Conservation (phyloP, 2,329 filamentous ascomycete species). For the Botrytis porri region DNA sequence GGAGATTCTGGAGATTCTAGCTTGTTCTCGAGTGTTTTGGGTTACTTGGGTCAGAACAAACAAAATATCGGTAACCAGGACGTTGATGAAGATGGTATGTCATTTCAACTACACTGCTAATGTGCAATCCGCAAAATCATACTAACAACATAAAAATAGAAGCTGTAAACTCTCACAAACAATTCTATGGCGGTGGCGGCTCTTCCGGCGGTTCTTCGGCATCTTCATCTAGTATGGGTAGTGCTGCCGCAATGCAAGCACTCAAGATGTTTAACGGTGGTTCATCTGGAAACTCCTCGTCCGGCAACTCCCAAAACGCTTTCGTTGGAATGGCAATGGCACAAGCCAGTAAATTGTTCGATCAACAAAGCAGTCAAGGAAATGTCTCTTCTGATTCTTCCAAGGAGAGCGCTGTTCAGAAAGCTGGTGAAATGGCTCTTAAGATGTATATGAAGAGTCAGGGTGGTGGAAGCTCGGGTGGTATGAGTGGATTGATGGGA, state of each 20-base stretch:
- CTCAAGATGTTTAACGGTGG: constrained; percentile 73
- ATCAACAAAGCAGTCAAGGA: constrained; percentile 54
- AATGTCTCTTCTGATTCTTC: constrained; percentile 56
- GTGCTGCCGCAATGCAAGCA: constrained; percentile 76
- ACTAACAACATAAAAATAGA: constrained; percentile 43
- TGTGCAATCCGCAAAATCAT: background rate
- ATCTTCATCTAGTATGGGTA: constrained; percentile 58
- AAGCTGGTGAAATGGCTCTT: constrained; percentile 80
- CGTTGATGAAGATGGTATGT: constrained; percentile 53
- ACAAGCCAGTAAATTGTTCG: constrained; percentile 74
- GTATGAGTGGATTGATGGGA: constrained; percentile 46
- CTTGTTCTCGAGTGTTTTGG: constrained; percentile 56
- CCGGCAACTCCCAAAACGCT: constrained; percentile 64
- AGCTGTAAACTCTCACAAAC: constrained; percentile 71
- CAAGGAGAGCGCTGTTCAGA: constrained; percentile 77
- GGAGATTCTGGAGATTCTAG: constrained; percentile 46
- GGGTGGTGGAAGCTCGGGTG: constrained; percentile 45
- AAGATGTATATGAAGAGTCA: constrained; percentile 89
- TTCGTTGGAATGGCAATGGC: constrained; percentile 85
- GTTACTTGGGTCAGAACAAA: constrained; percentile 53
- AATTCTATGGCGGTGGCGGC: constrained; percentile 61
- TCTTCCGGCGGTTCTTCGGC: constrained; percentile 44
- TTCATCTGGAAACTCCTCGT: constrained; percentile 43
- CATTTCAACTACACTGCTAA: background rate
- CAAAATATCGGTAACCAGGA: constrained; percentile 49